Conservation (phyloP, 176 grass and related monocot genomes). For the Bromus sterilis region DNA sequence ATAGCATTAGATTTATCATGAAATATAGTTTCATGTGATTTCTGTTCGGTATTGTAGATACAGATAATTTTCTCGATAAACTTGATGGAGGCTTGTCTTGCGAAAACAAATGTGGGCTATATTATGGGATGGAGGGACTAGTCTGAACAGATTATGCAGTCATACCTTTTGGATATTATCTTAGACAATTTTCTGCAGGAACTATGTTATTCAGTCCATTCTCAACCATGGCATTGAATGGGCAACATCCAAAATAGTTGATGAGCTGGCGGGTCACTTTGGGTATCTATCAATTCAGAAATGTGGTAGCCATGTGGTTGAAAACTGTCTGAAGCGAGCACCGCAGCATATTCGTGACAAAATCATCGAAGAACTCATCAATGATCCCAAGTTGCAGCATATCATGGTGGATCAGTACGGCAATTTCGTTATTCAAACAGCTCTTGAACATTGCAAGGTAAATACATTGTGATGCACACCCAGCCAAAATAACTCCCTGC, state of each 20-base stretch:
- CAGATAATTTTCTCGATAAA: neutral
- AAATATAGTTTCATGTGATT: neutral
- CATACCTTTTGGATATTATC: conserved; percentile 7
- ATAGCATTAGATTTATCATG: neutral
- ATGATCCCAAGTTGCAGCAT: conserved; percentile 39
- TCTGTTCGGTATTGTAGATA: neutral
- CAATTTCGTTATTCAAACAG: conserved; percentile 84
- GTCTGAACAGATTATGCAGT: neutral
- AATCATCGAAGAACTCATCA: conserved; percentile 62
- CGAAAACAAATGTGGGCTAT: too few relatives aligned
- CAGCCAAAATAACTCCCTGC: neutral
- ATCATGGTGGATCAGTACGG: conserved; percentile 54
- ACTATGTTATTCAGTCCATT: conserved; percentile 91
- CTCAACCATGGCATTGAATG: conserved; percentile 42
- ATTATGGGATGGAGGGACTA: neutral
- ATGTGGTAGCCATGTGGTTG: conserved; percentile 80
- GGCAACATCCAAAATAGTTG: conserved; percentile 46
- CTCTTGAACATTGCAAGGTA: conserved; percentile 51
- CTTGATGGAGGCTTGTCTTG: neutral
- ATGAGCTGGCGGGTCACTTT: conserved; percentile 42
- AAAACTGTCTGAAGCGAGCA: conserved; percentile 45
- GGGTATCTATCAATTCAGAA: conserved; percentile 66
- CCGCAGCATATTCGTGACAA: neutral
- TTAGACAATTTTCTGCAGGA: conserved; percentile 41
- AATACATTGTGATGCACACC: neutral